phyloP scores from a whole-genome alignment of 805 yeast species.

The Kazachstania viticola region DNA sequence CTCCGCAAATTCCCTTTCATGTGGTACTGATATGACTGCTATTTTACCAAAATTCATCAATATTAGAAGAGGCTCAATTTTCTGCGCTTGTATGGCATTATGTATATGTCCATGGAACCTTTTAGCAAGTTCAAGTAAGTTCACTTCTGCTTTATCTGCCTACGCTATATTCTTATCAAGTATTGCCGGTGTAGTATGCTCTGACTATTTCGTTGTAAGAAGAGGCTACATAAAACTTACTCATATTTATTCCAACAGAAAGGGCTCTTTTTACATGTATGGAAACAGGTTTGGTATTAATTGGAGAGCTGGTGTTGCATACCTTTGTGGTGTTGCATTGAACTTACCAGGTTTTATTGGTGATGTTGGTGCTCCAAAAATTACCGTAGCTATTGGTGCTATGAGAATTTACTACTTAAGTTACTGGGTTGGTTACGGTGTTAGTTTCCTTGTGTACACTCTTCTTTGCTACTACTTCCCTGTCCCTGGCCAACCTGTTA shows the following conservation, averaged over 20 bases:
- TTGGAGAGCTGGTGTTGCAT: constrained; percentile 74
- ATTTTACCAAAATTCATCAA: constrained; percentile 50
- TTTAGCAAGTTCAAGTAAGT: constrained; percentile 53
- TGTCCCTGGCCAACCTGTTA: constrained; percentile 30
- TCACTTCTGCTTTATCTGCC: constrained; percentile 71
- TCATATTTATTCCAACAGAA: constrained; percentile 44
- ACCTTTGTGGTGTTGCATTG: constrained; percentile 29
- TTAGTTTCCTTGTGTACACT: constrained; percentile 46
- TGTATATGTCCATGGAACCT: constrained; percentile 80
- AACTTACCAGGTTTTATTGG: constrained; percentile 31
- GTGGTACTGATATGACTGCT: constrained; percentile 68
- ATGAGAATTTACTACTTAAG: constrained; percentile 54
- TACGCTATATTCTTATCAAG: constrained; percentile 79
- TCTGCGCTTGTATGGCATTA: constrained; percentile 63
- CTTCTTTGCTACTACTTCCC: constrained; percentile 44
- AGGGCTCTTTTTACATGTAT: constrained; percentile 36
- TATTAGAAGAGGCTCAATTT: constrained; percentile 71
- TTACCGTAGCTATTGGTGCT: constrained; percentile 61
- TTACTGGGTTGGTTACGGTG: constrained; percentile 63
- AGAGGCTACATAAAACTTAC: constrained; percentile 51
- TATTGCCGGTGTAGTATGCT: constrained; percentile 64
- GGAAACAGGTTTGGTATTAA: constrained; percentile 49
- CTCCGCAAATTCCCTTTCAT: constrained; percentile 58
- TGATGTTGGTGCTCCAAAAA: constrained; percentile 44
- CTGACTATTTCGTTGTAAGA: constrained; percentile 62